Evolutionary conservation across 2,329 filamentous ascomycete species (phyloP), one percentile per base, ranked within the genome.

Genomic region (Colletotrichum graminicola): DNA sequence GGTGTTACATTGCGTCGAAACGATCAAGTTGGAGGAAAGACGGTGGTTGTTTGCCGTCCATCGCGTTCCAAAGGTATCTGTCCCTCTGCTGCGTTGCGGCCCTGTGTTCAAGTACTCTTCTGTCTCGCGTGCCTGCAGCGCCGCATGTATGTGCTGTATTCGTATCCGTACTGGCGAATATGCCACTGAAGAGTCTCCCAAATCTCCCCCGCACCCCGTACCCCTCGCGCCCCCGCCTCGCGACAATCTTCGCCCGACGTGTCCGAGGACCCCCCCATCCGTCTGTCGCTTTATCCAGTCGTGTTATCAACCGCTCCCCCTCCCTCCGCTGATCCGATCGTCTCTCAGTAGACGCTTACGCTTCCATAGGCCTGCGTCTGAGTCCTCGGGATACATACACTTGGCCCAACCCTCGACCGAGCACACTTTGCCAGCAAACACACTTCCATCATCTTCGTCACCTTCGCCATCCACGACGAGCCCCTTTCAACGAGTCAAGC

Each of bases 161-260:
- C n/a, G n/a, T n/a, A n/a, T n/a, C n/a, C 41, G 26, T 51, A n/a
- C 23, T 36, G 23, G 56, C 51, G 63, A 43, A 5, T 16, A 47
- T 21, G 41, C 32, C 34, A 41, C 55, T 57, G 55, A 55, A 59
- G 23, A 36, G 45, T 26, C 32, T 59, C 68, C 65, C 59, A 34
- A 69, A 63, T 66, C 12, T 14, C 36, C 43, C 65, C 65, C 69
- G 65, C 69, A 72, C 49, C 49, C 11, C 67, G 45, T 60, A 68
- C 64, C 64, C 65, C 65, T 68, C 68, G 65, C 65, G 59, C 69
- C 65, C 65, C 69, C 65, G 52, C 69, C 69, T 72, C 69, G 69
- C 65, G 69, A 64, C 59, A 68, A 60, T 69, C 69, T 72, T 72
- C 52, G 39, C 69, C 69, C 69, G 64, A 67, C 56, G 39, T 60